Percentiles rank a stretch among this genome's conserved stretches.
These are phyloP conservation scores for Paramecium tetraurelia DNA, from an alignment of 73 alveolate species.

Conservation along the genomic window DNA sequence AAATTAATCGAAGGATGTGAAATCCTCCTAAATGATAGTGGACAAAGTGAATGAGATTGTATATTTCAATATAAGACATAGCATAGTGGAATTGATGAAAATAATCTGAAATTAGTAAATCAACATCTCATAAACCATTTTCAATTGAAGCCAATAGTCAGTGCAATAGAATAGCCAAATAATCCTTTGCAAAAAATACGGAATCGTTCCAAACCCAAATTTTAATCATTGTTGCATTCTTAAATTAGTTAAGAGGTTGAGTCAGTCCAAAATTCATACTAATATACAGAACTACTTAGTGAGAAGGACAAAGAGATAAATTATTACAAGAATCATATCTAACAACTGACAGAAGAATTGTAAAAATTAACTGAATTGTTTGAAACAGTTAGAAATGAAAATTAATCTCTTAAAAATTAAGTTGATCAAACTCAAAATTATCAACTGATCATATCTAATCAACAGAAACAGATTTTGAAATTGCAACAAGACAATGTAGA, in stretches of 20 bases:
- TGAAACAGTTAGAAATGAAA: constrained; percentile 23
- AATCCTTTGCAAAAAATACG: background rate
- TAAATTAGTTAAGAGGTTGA: background rate
- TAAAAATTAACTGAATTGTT: background rate
- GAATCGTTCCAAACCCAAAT: background rate
- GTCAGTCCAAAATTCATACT: background rate
- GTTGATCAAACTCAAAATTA: background rate
- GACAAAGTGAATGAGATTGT: constrained; percentile 11
- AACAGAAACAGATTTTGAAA: background rate
- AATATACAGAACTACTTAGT: background rate
- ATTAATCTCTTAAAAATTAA: background rate
- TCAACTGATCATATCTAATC: background rate
- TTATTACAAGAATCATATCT: background rate
- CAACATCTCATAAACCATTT: background rate
- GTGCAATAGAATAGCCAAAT: background rate
- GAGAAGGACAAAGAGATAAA: background rate
- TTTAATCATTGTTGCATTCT: background rate
- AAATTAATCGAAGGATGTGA: background rate
- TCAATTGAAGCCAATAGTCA: background rate
- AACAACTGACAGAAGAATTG: background rate
- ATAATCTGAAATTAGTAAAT: background rate
- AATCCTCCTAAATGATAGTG: background rate
- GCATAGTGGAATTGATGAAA: constrained; percentile 21
- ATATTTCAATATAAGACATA: background rate
- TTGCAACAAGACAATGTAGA: background rate